Base-by-base conservation (phyloP, 129 eudicot species). In the Pseudognaphalium luteoalbum region DNA sequence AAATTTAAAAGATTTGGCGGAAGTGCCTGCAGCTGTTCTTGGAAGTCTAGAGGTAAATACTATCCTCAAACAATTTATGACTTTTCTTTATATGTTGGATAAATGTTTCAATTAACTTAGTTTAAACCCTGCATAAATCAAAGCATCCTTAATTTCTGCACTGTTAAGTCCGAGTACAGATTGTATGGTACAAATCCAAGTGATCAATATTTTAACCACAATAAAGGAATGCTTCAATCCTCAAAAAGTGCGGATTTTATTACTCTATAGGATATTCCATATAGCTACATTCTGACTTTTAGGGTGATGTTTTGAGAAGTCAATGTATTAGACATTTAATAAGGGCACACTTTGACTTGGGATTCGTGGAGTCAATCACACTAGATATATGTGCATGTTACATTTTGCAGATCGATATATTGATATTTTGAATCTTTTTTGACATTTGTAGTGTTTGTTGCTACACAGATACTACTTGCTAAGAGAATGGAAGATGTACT, bases 401-500 rank as follows among this genome's bases (percentile, higher is more conserved):
- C 2, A 42, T 42, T 11, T 15, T 42, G 51, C 0, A 42, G 51
- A 42, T 42, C 51, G 11, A 42, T 10, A 2, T 42, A 11, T 10
- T 10, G 51, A 16, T 42, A 42, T 42, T 42, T 42, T 52, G 59
- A 52, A 16, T 56, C 4, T 41, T 62, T 66, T 56, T 59, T 50
- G 32, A 66, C 75, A 78, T 32, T 57, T 47, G 33, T 75, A 7
- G 29, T 63, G 37, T 67, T 77, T 33, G 34, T 62, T 21, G 68
- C 58, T 61, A 21, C 14, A 60, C 84, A 93, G 97, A 90, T 93
- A 80, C 61, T 93, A 59, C 79, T 76, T 71, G 98, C 92, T 12
- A 93, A 88, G 84, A 82, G 97, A 54, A 83, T 93, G 98, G 98
- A 93, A 82, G 98, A 93, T 57, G 98, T 93, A 61, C 82, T 93